A percentile compares a stretch with the other conserved stretches of the same genome.
These are phyloP conservation scores for Plantago ovata DNA, from an alignment of 257 asterid species.

Conservation along the genomic window DNA sequence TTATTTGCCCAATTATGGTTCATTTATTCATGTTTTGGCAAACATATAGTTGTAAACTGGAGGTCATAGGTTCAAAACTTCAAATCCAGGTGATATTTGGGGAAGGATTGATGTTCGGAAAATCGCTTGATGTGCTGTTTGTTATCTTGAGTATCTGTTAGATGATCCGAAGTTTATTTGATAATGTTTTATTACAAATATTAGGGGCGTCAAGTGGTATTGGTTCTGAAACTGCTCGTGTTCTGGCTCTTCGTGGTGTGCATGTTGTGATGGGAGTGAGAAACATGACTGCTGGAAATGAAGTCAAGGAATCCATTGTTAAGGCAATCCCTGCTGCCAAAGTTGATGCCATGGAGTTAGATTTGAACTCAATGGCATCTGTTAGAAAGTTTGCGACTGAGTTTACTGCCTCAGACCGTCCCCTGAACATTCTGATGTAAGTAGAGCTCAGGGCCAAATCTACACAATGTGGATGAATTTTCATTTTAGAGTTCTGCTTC, in stretches of 20 bases:
- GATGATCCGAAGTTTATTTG: neutral
- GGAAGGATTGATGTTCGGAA: too few species aligned
- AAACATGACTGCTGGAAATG: slow-evolving; percentile 49
- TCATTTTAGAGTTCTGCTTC: too few species aligned
- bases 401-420: slow-evolving; percentile 56
- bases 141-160: neutral
- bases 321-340: slow-evolving; percentile 62
- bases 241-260: slow-evolving; percentile 80
- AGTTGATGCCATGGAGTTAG: slow-evolving; percentile 78
- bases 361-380: slow-evolving; percentile 69
- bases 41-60: too few species aligned
- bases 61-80: neutral
- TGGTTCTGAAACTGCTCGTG: slow-evolving; percentile 84
- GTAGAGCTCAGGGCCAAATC: slow-evolving; percentile 11
- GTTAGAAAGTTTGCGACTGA: slow-evolving; percentile 64
- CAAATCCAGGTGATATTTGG: neutral
- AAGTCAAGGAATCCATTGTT: slow-evolving; percentile 48
- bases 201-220: slow-evolving; percentile 95
- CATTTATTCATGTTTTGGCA: too few species aligned
- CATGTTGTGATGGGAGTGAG: slow-evolving; percentile 74
- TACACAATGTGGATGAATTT: too few species aligned
- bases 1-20: too few species aligned
- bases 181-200: slow-evolving; percentile 1
- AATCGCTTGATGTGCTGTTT: neutral
- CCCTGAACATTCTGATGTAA: slow-evolving; percentile 76